Evolutionary conservation across 2,329 filamentous ascomycete species (phyloP).

Genomic region (Cercospora beticola): DNA sequence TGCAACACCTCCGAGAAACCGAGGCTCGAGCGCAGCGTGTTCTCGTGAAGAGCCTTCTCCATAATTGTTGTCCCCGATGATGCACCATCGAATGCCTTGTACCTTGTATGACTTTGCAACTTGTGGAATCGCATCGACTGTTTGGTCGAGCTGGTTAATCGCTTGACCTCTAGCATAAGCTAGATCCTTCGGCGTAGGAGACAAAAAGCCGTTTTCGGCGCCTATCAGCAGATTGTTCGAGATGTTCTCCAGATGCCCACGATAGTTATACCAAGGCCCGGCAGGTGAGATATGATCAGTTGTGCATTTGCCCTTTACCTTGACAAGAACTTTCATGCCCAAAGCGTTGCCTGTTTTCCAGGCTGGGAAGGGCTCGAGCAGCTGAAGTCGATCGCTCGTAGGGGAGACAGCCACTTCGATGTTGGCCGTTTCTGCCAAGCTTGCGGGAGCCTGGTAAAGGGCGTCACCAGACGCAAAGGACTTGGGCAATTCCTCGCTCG

Average conservation of each 20-base stretch:
- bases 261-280: conserved; percentile 96
- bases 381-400: conserved; percentile 86
- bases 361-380: conserved; percentile 76
- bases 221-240: conserved; percentile 99
- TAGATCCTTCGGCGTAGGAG: conserved; percentile 68
- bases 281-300: conserved; percentile 96
- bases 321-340: conserved; percentile 88
- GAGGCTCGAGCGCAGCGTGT: conserved; percentile 93
- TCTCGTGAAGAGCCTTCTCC: conserved; percentile 95
- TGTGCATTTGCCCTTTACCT: conserved; percentile 91
- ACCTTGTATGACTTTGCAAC: conserved; percentile 97
- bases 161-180: conserved; percentile 76
- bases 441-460: conserved; percentile 82
- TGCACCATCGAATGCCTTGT: conserved; percentile 92
- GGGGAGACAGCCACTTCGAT: conserved; percentile 82
- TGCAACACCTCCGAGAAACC: conserved; percentile 91
- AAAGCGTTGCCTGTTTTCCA: conserved; percentile 86
- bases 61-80: conserved; percentile 99
- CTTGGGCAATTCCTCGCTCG: conserved; percentile 74
- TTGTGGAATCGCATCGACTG: conserved; percentile 83
- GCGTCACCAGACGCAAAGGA: conserved; percentile 91
- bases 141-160: conserved; percentile 79
- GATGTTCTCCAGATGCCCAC: conserved; percentile 97
- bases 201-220: conserved; percentile 71
- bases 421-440: conserved; percentile 61